Evolutionary conservation across 768 basidiomycete genomes (phyloP).

Genomic region (Russula virescens): DNA sequence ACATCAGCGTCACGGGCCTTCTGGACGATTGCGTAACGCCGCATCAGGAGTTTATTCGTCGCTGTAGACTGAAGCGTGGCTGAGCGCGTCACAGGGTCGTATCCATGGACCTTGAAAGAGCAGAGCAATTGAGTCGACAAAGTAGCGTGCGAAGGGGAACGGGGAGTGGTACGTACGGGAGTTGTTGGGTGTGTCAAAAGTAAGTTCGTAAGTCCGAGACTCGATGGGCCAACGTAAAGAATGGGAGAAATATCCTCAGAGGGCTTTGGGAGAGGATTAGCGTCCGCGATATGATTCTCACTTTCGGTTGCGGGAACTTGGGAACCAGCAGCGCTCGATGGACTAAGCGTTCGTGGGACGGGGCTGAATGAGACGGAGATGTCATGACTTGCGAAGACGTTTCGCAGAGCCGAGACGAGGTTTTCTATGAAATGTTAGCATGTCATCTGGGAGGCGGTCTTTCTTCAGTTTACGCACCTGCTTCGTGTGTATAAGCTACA

Average conservation of each 20-base stretch:
- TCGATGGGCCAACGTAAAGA: slow-evolving; percentile 73
- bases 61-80: slow-evolving; percentile 54
- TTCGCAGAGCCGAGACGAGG: slow-evolving; percentile 31
- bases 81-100: slow-evolving; percentile 51
- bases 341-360: slow-evolving; percentile 27
- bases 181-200: slow-evolving; percentile 73
- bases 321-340: slow-evolving; percentile 9
- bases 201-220: slow-evolving; percentile 74
- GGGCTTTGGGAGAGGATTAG: no score
- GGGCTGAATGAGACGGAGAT: slow-evolving; percentile 32
- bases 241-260: slow-evolving; percentile 8
- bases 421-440: slow-evolving; percentile 29
- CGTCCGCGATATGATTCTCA: neutral
- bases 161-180: slow-evolving; percentile 36
- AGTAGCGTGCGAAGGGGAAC: neutral
- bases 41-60: slow-evolving; percentile 83
- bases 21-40: slow-evolving; percentile 81
- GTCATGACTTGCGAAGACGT: slow-evolving; percentile 15
- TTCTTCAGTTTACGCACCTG: slow-evolving; percentile 44
- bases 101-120: slow-evolving; percentile 61
- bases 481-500: slow-evolving; percentile 65
- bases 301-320: neutral
- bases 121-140: neutral
- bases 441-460: neutral
- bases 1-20: slow-evolving; percentile 89